Evolutionary conservation across 768 basidiomycete species (phyloP).

Genomic region (Boletus rubroflammeus): DNA sequence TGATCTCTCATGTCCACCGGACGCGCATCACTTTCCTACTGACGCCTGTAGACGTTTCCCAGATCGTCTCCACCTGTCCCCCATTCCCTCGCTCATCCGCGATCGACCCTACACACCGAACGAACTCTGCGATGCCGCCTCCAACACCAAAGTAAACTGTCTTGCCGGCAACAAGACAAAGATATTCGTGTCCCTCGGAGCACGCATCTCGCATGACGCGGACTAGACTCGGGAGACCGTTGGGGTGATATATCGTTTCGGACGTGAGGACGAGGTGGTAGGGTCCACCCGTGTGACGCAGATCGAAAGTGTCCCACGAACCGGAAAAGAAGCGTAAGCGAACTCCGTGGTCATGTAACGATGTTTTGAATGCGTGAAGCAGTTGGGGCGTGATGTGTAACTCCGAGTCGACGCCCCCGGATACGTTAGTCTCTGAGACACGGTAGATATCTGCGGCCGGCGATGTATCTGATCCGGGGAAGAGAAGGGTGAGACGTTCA

Average conservation of each 20-base stretch:
- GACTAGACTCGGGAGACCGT: constrained; percentile 61
- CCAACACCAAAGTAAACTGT: constrained; percentile 95
- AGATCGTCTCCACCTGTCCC: constrained; percentile 55
- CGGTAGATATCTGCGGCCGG: constrained; percentile 51
- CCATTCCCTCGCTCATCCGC: not conserved
- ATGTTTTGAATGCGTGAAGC: constrained; percentile 57
- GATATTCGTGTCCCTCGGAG: constrained; percentile 12
- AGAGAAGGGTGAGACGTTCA: not conserved
- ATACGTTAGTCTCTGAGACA: constrained; percentile 22
- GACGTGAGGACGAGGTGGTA: constrained; percentile 83
- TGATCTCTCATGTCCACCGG: constrained; percentile 39
- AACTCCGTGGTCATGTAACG: constrained; percentile 53
- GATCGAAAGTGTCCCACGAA: constrained; percentile 64
- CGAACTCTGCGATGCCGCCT: constrained; percentile 77
- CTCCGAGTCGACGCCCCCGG: constrained; percentile 40
- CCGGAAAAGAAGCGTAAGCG: constrained; percentile 76
- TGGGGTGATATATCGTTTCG: constrained; percentile 85
- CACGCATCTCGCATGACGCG: constrained; percentile 45
- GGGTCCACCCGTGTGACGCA: constrained; percentile 28
- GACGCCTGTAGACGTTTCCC: constrained; percentile 66
- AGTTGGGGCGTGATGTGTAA: constrained; percentile 65
- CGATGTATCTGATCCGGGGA: constrained; percentile 54
- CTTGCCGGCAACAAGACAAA: constrained; percentile 86
- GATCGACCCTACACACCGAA: constrained; percentile 40
- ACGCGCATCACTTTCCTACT: constrained; percentile 68